Evolutionary conservation across 75 land plant species (phyloP), one percentile per base, ranked within the genome.

Genomic region (Gnetum montanum): DNA sequence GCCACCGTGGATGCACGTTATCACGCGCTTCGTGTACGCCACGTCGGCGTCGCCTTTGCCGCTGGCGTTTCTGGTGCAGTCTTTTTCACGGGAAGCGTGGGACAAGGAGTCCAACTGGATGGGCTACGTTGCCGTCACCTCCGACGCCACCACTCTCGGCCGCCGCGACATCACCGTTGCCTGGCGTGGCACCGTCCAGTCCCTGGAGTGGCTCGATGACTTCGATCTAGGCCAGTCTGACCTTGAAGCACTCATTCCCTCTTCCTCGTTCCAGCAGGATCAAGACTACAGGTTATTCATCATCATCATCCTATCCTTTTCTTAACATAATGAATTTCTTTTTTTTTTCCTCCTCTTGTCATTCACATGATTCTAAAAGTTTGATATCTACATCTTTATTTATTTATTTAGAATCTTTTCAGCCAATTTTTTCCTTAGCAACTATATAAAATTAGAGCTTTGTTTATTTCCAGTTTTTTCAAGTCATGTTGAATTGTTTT

Each of bases 41-140:
- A 86, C 97, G 8, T 67, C 86, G 11, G 4, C 59, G 8, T 37
- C 77, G 1, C 34, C 38, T 4, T 20, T 82, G 24, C 96, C 86
- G 11, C 71, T 73, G 0, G 72, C 70, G 6, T 69, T 85, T 55
- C 59, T 74, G 0, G 19, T 75, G 11, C 59, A 49, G 52, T 76
- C 89, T 12, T 31, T 70, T 47, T 70, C 85, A 51, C 31, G 74
- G 65, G 85, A 83, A 69, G 75, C 76, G 4, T 83, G 90, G 90
- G 50, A 73, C 64, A 49, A 59, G 64, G 80, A 83, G 54, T 86
- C 87, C 8, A 82, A 90, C 43, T 90, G 86, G 86, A 81, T 81
- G 51, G 94, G 94, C 22, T 88, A 67, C 44, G 88, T 88, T 10
- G 94, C 88, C 6, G 85, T 84, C 54, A 72, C 75, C 12, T 75